These are phyloP conservation scores for Ophiognomonia clavigignenti-juglandacearum DNA, from an alignment of 2,329 filamentous ascomycete species.

Conservation along the genomic window DNA sequence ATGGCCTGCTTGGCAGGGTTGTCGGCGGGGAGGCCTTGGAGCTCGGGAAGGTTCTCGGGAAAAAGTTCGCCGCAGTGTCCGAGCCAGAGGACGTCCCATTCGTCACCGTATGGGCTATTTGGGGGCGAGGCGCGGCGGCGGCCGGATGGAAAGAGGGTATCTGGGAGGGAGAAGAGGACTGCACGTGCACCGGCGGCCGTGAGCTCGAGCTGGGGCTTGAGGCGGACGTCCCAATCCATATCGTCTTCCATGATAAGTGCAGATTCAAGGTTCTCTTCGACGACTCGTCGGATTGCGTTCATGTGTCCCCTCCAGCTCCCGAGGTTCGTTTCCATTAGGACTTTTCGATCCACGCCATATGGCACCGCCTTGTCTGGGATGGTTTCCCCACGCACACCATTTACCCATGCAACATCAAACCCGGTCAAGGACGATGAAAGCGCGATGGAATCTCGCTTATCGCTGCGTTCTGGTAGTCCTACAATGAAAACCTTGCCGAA, in stretches of 20 bases:
- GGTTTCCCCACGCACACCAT: constrained; percentile 36
- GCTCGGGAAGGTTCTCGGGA: constrained; percentile 18
- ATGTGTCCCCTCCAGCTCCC: constrained; percentile 38
- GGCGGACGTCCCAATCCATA: constrained; percentile 41
- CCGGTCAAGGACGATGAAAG: constrained; percentile 41
- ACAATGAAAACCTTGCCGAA: constrained; percentile 38
- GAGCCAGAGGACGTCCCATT: constrained; percentile 51
- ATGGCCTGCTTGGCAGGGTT: constrained; percentile 10
- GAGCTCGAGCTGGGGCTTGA: constrained; percentile 31
- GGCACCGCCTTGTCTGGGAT: constrained; percentile 33
- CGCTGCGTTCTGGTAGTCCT: constrained; percentile 43
- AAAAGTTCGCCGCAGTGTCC: constrained; percentile 41
- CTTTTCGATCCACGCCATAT: constrained; percentile 26
- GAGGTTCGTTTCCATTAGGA: constrained; percentile 26
- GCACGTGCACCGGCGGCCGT: constrained; percentile 14
- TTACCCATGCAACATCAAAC: constrained; percentile 39
- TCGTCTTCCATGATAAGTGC: constrained; percentile 44
- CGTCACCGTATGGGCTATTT: constrained; percentile 34
- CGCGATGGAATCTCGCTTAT: constrained; percentile 45
- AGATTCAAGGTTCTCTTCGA: constrained; percentile 31
- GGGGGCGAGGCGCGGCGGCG: constrained; percentile 7
- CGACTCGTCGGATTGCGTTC: constrained; percentile 31
- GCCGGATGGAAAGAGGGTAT: constrained; percentile 11
- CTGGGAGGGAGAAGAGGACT: constrained; percentile 11
- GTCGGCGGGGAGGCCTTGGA: constrained; percentile 1